These are phyloP conservation scores for Bjerkandera adusta DNA, from an alignment of 1,284 basidiomycete species.

Conservation along the genomic window DNA sequence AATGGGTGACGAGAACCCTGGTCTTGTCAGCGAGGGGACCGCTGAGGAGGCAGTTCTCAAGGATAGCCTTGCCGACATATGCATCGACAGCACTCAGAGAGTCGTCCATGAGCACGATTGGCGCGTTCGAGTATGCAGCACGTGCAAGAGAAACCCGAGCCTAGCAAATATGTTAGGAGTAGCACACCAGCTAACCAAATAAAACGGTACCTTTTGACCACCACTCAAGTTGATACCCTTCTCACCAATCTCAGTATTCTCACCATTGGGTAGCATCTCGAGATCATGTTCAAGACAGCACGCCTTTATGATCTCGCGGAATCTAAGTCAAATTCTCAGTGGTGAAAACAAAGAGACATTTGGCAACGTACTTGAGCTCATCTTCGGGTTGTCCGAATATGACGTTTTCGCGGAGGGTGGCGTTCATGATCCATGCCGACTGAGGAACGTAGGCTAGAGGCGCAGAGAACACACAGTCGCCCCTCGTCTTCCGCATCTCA, in stretches of 20 bases:
- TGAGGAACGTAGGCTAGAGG: conserved; percentile 77
- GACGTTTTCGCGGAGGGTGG: conserved; percentile 67
- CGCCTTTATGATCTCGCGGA: conserved; percentile 53
- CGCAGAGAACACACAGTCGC: conserved; percentile 63
- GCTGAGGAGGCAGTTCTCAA: conserved; percentile 58
- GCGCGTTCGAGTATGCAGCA: conserved; percentile 74
- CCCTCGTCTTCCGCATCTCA: conserved; percentile 69
- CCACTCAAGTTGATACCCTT: conserved; percentile 73
- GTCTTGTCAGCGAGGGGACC: conserved; percentile 62
- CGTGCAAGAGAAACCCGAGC: conserved; percentile 82
- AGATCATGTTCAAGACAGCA: conserved; percentile 68
- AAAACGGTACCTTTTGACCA: conserved; percentile 46
- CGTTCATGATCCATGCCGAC: conserved; percentile 78
- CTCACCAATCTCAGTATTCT: conserved; percentile 82
- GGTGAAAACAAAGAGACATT: not conserved
- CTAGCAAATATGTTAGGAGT: conserved; percentile 40
- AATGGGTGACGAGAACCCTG: conserved; percentile 77
- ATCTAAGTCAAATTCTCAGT: conserved; percentile 30
- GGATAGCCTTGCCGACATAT: conserved; percentile 58
- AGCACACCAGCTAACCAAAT: conserved; percentile 1
- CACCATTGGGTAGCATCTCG: conserved; percentile 61
- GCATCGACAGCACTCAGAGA: conserved; percentile 75
- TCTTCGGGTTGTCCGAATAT: conserved; percentile 62
- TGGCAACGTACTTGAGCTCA: conserved; percentile 40
- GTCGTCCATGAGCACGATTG: conserved; percentile 74